Evolutionary conservation across 169 alveolate species (phyloP).

Genomic region (Plasmodium yoelii): DNA sequence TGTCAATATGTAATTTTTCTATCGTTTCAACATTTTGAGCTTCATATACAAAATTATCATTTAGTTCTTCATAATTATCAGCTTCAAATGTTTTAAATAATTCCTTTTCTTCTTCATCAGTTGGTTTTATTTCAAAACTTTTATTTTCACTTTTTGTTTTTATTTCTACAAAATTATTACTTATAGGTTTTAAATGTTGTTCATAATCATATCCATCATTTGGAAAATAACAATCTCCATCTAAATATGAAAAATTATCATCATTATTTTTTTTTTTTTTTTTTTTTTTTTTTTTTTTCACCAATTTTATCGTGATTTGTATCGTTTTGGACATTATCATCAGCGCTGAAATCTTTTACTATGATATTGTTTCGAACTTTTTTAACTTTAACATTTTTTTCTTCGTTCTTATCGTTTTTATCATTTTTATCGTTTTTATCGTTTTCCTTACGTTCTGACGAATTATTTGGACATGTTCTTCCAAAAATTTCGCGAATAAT

Average conservation of each 20-base stretch:
- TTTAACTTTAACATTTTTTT: background rate
- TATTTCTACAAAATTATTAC: slow-evolving; percentile 80
- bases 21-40: slow-evolving; percentile 73
- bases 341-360: background rate
- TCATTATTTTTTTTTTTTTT: slow-evolving; percentile 5
- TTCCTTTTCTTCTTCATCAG: slow-evolving; percentile 79
- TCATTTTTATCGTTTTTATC: background rate
- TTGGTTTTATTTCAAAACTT: slow-evolving; percentile 52
- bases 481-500: slow-evolving; percentile 57
- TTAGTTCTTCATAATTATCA: slow-evolving; percentile 80
- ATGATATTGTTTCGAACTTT: background rate
- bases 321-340: background rate
- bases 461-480: background rate
- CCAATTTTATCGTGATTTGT: background rate
- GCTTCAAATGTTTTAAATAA: slow-evolving; percentile 80
- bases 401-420: background rate
- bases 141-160: slow-evolving; percentile 23
- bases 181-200: slow-evolving; percentile 84
- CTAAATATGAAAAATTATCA: slow-evolving; percentile 72
- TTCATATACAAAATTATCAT: slow-evolving; percentile 84
- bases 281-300: slow-evolving; percentile 11
- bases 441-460: background rate
- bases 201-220: slow-evolving; percentile 86
- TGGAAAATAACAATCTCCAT: slow-evolving; percentile 87
- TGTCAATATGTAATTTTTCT: slow-evolving; percentile 78